Evolutionary conservation across 106 monocot genomes (phyloP).

Genomic region (Cymbidium sinense): DNA sequence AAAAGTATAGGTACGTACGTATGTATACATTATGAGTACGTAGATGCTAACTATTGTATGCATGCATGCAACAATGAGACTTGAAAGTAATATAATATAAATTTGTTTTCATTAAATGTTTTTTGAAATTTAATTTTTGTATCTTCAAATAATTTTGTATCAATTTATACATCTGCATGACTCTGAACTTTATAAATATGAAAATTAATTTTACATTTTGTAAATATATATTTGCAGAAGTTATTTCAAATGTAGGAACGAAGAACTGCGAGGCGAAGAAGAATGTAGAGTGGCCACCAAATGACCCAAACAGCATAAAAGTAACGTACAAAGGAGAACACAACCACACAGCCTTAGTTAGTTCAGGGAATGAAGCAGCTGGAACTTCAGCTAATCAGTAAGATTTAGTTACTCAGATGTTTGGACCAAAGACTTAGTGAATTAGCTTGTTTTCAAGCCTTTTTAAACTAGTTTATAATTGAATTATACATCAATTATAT

Average conservation of each 20-base stretch:
- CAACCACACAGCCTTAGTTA: slow-evolving; percentile 12
- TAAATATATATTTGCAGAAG: slow-evolving; percentile 21
- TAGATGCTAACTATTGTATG: neutral
- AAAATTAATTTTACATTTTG: neutral
- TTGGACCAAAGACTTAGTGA: neutral
- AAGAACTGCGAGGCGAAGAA: slow-evolving; percentile 40
- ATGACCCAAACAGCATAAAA: slow-evolving; percentile 16
- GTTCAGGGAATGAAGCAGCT: neutral
- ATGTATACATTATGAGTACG: too few relatives aligned
- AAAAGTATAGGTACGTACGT: slow-evolving; percentile 45
- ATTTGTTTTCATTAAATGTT: too few relatives aligned
- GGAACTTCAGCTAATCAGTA: slow-evolving; percentile 6
- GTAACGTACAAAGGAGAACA: slow-evolving; percentile 35
- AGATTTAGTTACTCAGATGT: slow-evolving; percentile 20
- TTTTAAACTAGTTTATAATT: too few relatives aligned
- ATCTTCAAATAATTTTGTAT: too few relatives aligned
- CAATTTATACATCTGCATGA: neutral
- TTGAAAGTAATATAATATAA: neutral
- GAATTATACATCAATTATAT: too few relatives aligned
- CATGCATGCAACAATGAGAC: neutral
- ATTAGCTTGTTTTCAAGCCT: too few relatives aligned
- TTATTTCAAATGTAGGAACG: slow-evolving; percentile 46
- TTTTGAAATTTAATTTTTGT: too few relatives aligned
- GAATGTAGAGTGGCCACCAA: slow-evolving; percentile 47
- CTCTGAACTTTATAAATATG: neutral